phyloP scores from a whole-genome alignment of 306 rosid genomes.

The Vicia faba region DNA sequence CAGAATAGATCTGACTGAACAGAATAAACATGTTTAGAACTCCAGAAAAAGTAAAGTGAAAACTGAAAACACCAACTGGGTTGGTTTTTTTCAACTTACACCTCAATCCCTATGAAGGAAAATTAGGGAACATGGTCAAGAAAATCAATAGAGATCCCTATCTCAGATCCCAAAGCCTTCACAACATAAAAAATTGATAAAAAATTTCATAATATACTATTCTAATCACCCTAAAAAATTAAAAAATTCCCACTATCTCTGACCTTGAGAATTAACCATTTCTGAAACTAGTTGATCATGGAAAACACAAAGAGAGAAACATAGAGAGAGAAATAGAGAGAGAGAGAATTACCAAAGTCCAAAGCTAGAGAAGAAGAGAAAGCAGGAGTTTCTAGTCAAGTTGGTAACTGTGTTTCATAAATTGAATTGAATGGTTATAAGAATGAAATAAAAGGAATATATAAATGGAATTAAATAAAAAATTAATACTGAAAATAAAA shows the following conservation, averaged over 20 bases:
- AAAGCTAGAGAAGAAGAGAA: neutral
- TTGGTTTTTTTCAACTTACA: conserved; percentile 33
- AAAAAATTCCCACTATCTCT: neutral
- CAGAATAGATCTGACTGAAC: conserved; percentile 58
- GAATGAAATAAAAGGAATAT: neutral
- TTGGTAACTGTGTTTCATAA: neutral
- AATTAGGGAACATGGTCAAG: conserved; percentile 40
- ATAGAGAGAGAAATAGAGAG: neutral
- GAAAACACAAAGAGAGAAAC: neutral
- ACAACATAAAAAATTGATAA: neutral
- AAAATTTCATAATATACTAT: neutral
- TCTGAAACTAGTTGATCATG: neutral
- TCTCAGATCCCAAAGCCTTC: conserved; percentile 57
- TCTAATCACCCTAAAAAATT: neutral
- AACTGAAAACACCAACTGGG: conserved; percentile 39
- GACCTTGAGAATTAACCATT: neutral
- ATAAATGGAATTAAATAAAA: neutral
- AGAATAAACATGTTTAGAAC: conserved; percentile 42
- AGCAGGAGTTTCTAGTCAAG: neutral
- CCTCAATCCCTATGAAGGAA: conserved; percentile 30
- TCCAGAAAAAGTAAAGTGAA: conserved; percentile 38
- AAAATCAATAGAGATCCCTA: conserved; percentile 53
- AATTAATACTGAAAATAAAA: neutral
- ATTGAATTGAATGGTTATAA: conserved; percentile 11
- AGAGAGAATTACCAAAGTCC: neutral